phyloP scores from a whole-genome alignment of 2,329 filamentous ascomycete species.

The Colletotrichum sp. region DNA sequence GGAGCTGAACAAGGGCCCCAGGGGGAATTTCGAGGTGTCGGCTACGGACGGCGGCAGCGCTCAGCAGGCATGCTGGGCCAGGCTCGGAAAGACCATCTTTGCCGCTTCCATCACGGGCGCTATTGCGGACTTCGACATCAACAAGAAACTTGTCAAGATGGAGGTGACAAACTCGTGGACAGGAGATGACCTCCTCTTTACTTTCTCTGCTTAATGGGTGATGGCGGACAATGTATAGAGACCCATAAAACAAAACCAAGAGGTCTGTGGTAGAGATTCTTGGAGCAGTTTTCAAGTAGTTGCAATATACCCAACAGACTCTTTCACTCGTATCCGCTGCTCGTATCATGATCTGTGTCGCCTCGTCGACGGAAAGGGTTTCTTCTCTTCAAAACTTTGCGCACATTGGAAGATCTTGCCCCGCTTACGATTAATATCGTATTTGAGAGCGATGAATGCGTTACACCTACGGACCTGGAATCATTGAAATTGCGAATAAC shows the following conservation, averaged over 20 bases:
- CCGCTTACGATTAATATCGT: rapidly evolving
- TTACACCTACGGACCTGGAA: no score
- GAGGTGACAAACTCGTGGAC: not conserved
- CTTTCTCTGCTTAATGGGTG: not conserved
- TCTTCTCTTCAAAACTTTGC: rapidly evolving
- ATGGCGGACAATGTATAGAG: not conserved
- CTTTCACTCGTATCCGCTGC: not conserved
- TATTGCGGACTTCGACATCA: not conserved
- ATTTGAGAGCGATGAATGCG: not conserved
- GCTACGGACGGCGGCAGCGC: not conserved
- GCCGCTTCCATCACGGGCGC: not conserved
- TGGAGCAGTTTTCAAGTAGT: not conserved
- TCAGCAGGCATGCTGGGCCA: not conserved
- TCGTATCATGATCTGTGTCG: not conserved
- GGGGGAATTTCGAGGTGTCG: not conserved
- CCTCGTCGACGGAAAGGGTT: not conserved
- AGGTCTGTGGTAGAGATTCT: not conserved
- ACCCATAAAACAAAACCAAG: not conserved
- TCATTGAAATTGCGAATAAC: no score
- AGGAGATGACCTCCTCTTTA: not conserved
- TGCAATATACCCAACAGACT: not conserved
- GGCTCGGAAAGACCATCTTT: not conserved
- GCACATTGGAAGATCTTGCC: not conserved
- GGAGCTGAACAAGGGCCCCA: not conserved
- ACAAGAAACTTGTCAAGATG: not conserved